Evolutionary conservation across 495 filamentous ascomycete genomes (phyloP).

Genomic region (Rhypophila decipiens): DNA sequence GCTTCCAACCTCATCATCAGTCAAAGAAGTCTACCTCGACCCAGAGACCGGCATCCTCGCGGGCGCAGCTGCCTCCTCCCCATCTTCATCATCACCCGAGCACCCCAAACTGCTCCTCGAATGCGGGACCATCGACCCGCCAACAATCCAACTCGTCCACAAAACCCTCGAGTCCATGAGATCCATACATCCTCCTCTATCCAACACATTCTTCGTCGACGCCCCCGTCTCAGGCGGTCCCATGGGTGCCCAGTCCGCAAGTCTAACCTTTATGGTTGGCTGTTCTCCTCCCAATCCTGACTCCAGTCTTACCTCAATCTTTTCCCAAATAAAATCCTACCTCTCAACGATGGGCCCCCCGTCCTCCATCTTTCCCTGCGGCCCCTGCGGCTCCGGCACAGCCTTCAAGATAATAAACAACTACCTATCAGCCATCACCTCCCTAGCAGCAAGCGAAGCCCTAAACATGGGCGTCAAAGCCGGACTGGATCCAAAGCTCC

Average conservation of each 20-base stretch:
- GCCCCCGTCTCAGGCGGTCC: slow-evolving; percentile 31
- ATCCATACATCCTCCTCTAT: too few relatives aligned
- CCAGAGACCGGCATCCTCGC: slow-evolving; percentile 32
- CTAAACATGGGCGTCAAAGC: slow-evolving; percentile 33
- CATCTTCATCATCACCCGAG: background rate
- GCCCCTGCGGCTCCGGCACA: slow-evolving; percentile 27
- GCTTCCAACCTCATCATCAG: slow-evolving; percentile 33
- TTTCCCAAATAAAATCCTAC: slow-evolving; percentile 12
- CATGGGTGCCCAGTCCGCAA: slow-evolving; percentile 39
- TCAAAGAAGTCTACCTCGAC: slow-evolving; percentile 32
- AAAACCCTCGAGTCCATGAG: slow-evolving; percentile 11
- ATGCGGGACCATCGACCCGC: slow-evolving; percentile 39
- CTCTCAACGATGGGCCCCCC: slow-evolving; percentile 23
- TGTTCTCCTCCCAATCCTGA: slow-evolving; percentile 2
- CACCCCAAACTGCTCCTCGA: slow-evolving; percentile 33
- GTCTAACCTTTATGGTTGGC: slow-evolving; percentile 42
- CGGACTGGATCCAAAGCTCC: slow-evolving; percentile 29
- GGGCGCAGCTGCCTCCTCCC: slow-evolving; percentile 9
- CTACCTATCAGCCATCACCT: slow-evolving; percentile 33
- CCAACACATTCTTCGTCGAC: slow-evolving; percentile 22
- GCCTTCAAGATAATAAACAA: slow-evolving; percentile 39
- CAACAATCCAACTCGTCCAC: slow-evolving; percentile 24
- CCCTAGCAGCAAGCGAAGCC: slow-evolving; percentile 35
- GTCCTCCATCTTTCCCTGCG: slow-evolving; percentile 27
- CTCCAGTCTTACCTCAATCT: slow-evolving; percentile 1